Conservation (phyloP, 306 rosid genomes). For the Canavalia ensiformis region DNA sequence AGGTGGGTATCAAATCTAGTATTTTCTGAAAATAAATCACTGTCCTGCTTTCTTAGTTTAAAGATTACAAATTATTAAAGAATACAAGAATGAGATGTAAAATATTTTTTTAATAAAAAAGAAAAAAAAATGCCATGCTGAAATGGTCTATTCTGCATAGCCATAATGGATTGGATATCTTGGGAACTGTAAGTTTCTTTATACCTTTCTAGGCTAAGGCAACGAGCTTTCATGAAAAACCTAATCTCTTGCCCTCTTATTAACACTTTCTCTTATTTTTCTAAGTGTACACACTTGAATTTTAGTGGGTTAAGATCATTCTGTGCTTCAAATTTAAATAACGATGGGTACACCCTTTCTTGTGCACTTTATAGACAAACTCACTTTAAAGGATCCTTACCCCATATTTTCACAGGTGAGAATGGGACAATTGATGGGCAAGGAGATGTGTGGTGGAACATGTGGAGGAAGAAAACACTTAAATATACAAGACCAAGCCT, state of each 20-base stretch:
- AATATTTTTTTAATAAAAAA: neutral
- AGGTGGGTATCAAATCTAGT: conserved; percentile 60
- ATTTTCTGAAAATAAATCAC: conserved; percentile 9
- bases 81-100: conserved; percentile 1
- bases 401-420: conserved; percentile 62
- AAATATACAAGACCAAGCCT: conserved; percentile 88
- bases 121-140: conserved; percentile 6
- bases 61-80: neutral
- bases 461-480: conserved; percentile 95
- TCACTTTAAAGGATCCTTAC: neutral
- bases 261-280: neutral
- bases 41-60: neutral
- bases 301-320: neutral
- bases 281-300: neutral
- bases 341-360: neutral
- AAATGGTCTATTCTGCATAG: neutral
- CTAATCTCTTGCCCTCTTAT: neutral
- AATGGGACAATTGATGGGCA: conserved; percentile 97
- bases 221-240: neutral
- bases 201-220: neutral
- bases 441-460: conserved; percentile 95
- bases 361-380: neutral
- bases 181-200: neutral
- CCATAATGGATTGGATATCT: conserved; percentile 28
- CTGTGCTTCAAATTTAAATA: neutral